Percentiles rank a stretch among this genome's conserved stretches.
These are phyloP conservation scores for Talaromyces marneffei DNA, from an alignment of 2,329 filamentous ascomycete species.

Conservation along the genomic window DNA sequence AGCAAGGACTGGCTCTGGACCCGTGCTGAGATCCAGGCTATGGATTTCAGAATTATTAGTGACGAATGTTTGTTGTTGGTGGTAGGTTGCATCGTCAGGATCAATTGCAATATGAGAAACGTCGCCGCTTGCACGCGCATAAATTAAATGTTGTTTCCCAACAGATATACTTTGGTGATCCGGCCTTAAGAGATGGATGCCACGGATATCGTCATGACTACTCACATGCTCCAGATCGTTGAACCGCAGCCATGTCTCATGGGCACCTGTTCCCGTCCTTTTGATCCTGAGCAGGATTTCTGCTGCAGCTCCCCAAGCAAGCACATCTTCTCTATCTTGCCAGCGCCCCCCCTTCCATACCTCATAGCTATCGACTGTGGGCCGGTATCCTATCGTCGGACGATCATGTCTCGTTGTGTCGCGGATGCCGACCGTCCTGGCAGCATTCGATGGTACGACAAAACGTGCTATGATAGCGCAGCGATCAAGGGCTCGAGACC, in stretches of 20 bases:
- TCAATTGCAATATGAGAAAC: slow-evolving; percentile 39
- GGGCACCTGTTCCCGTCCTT: slow-evolving; percentile 32
- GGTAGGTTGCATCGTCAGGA: slow-evolving; percentile 23
- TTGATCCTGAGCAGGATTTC: slow-evolving; percentile 49
- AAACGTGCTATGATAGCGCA: slow-evolving; percentile 52
- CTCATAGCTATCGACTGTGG: slow-evolving; percentile 55
- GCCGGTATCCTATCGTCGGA: slow-evolving; percentile 52
- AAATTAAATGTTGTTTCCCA: slow-evolving; percentile 45
- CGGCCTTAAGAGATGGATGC: slow-evolving; percentile 48
- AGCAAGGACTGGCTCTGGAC: slow-evolving; percentile 43
- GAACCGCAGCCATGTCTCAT: slow-evolving; percentile 47
- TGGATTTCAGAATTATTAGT: slow-evolving; percentile 43
- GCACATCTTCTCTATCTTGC: slow-evolving; percentile 49
- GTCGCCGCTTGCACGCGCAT: slow-evolving; percentile 53
- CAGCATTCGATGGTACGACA: slow-evolving; percentile 42
- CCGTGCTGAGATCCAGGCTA: slow-evolving; percentile 43
- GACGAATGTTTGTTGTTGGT: slow-evolving; percentile 36
- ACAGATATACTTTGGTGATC: slow-evolving; percentile 30
- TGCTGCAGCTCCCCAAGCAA: slow-evolving; percentile 57
- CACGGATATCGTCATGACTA: slow-evolving; percentile 55
- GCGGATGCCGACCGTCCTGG: slow-evolving; percentile 32
- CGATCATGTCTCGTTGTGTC: slow-evolving; percentile 42
- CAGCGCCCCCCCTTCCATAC: slow-evolving; percentile 43
- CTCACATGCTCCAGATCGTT: slow-evolving; percentile 47
- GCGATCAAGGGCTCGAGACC: slow-evolving; percentile 53